Evolutionary conservation across 2,329 filamentous ascomycete genomes (phyloP).

Genomic region (Aspergillus hiratsukae): DNA sequence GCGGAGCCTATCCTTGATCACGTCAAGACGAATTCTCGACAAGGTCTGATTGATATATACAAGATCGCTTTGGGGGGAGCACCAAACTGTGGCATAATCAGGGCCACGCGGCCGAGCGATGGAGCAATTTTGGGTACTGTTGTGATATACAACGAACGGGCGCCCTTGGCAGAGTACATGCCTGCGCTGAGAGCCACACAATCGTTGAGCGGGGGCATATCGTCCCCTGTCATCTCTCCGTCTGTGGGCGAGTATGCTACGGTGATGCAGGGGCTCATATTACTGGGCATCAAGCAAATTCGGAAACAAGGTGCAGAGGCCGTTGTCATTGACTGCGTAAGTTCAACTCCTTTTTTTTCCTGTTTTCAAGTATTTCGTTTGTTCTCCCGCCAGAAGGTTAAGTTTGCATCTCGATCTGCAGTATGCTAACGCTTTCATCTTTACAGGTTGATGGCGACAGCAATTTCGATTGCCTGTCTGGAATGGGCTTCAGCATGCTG

Average conservation of each 20-base stretch:
- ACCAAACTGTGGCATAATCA: constrained; percentile 72
- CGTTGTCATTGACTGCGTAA: constrained; percentile 75
- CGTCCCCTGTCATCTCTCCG: constrained; percentile 71
- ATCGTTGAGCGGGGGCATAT: constrained; percentile 65
- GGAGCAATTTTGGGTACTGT: constrained; percentile 71
- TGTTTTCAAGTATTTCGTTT: neutral
- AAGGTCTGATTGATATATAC: constrained; percentile 77
- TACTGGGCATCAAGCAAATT: constrained; percentile 78
- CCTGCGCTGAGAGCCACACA: constrained; percentile 61
- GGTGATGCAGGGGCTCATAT: constrained; percentile 70
- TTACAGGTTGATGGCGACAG: constrained; percentile 66
- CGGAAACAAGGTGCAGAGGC: constrained; percentile 70
- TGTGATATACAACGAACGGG: constrained; percentile 69
- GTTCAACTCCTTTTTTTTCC: constrained; percentile 39
- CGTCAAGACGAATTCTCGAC: constrained; percentile 67
- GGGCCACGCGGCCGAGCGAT: constrained; percentile 67
- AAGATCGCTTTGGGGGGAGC: constrained; percentile 67
- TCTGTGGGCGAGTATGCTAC: constrained; percentile 64
- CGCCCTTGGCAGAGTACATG: constrained; percentile 63
- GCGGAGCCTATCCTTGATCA: constrained; percentile 69
- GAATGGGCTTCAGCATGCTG: constrained; percentile 75
- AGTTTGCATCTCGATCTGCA: neutral
- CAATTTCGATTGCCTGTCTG: constrained; percentile 65
- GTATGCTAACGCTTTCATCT: constrained; percentile 13
- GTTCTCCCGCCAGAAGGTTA: neutral